phyloP scores from a whole-genome alignment of 495 filamentous ascomycete species.

The Daldinia caldariorum region DNA sequence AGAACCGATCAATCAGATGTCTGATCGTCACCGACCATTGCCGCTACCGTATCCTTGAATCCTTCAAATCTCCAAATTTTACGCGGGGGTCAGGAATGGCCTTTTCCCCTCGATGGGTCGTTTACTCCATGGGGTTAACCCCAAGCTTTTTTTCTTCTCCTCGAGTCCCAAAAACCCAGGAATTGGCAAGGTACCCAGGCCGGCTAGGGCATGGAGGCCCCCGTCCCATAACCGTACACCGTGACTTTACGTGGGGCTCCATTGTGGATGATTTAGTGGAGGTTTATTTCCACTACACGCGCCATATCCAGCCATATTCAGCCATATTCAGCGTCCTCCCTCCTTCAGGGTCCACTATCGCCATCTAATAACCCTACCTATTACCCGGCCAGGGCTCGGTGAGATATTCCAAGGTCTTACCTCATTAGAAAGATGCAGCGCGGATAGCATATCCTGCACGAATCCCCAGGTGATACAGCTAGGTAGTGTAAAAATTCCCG shows the following conservation, averaged over 20 bases:
- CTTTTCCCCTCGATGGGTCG: neutral
- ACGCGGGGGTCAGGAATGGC: slow-evolving; percentile 24
- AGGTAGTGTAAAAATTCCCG: slow-evolving; percentile 21
- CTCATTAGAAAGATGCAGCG: slow-evolving; percentile 31
- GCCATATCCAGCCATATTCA: neutral
- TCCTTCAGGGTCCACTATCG: slow-evolving; percentile 26
- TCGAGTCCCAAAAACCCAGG: slow-evolving; percentile 10
- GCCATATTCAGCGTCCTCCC: neutral
- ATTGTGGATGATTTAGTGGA: slow-evolving; percentile 36
- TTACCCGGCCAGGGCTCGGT: slow-evolving; percentile 38
- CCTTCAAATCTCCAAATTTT: slow-evolving; percentile 14
- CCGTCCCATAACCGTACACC: slow-evolving; percentile 17
- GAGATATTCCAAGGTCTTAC: slow-evolving; percentile 45
- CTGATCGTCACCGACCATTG: slow-evolving; percentile 27
- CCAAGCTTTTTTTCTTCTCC: slow-evolving; percentile 3
- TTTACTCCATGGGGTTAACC: slow-evolving; percentile 1
- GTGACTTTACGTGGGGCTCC: slow-evolving; percentile 5
- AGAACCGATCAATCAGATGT: slow-evolving; percentile 21
- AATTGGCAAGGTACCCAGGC: neutral
- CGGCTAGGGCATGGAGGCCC: neutral
- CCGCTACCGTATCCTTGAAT: neutral
- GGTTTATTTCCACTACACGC: slow-evolving; percentile 41
- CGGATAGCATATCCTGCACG: slow-evolving; percentile 20
- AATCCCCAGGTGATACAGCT: slow-evolving; percentile 29
- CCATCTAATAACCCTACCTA: slow-evolving; percentile 32